Evolutionary conservation across 306 rosid genomes (phyloP), one percentile per base, ranked within the genome.

Genomic region (Quercus berberidifolia): DNA sequence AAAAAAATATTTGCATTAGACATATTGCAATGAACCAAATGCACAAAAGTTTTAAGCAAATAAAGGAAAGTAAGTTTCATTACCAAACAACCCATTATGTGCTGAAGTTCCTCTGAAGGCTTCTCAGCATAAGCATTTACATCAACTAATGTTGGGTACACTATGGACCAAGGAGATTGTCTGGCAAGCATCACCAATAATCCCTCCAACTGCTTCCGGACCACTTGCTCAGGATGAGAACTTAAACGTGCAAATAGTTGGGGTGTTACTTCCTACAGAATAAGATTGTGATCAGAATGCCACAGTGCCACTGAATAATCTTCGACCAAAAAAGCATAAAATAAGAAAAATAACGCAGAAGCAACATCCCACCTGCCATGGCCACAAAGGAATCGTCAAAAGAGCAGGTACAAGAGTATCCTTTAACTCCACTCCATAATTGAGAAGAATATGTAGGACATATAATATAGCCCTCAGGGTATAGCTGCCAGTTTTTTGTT

Each of bases 81-180:
- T 91, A 94, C 98, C 98, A 94, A 86, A 83, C 91, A 92, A 81
- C 90, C 88, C 82, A 94, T 82, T 85, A 94, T 84, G 76, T 92
- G 94, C 74, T 85, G 97, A 52, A 94, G 97, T 89, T 92, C 98
- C 86, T 94, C 94, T 19, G 97, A 90, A 82, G 96, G 97, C 84
- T 86, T 90, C 87, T 90, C 97, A 76, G 89, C 96, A 69, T 91
- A 91, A 59, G 97, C 92, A 88, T 89, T 90, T 67, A 88, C 93
- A 78, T 94, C 94, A 85, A 92, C 98, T 30, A 94, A 89, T 33
- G 97, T 88, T 52, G 98, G 98, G 88, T 92, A 94, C 68, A 94
- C 97, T 79, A 94, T 83, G 55, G 98, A 89, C 84, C 87, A 92
- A 26, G 98, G 98, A 87, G 98, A 94, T 76, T 87, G 91, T 85